Base-by-base conservation (phyloP, 106 monocot genomes). In the Dendrobium catenatum region DNA sequence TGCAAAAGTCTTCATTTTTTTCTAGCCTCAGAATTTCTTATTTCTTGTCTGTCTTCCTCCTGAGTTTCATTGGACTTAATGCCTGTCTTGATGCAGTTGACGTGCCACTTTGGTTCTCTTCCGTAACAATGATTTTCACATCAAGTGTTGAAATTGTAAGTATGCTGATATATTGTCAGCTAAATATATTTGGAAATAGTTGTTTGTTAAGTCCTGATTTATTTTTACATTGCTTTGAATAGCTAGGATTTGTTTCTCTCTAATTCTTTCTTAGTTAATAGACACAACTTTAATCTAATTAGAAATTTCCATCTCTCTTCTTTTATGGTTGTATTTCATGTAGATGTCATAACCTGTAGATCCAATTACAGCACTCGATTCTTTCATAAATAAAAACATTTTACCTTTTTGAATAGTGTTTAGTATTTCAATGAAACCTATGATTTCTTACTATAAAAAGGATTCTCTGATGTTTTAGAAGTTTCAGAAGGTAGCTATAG, bases 71-170 rank as follows among this genome's bases (percentile, higher is more conserved):
- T 46, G 49, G 5, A 75, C 54, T 49, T 72, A 51, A 31, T 76
- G 43, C 47, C 6, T 80, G 73, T 42, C 55, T 82, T 75, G 15
- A 58, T 85, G 80, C 87, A 95, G 95, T 95, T 82, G 95, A 90
- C 37, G 77, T 90, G 41, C 90, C 90, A 22, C 77, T 80, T 55
- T 90, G 85, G 86, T 90, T 90, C 84, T 86, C 90, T 74, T 86
- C 88, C 19, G 27, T 86, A 76, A 61, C 48, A 15, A 74, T 90
- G 84, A 80, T 16, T 29, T 84, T 90, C 72, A 17, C 61, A 42
- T 86, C 90, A 0, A 77, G 82, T 67, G 75, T 80, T 43, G 54
- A 80, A 81, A 78, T 82, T 76, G 95, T 95, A 86, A 92, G 95
- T 90, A 68, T 31, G 42, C 56, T 77, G 54, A 33, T n/a, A 3